These are phyloP conservation scores for Pseudoscleropodium purum DNA, from an alignment of 225 moss, liverwort and hornwort genomes.

Conservation along the genomic window DNA sequence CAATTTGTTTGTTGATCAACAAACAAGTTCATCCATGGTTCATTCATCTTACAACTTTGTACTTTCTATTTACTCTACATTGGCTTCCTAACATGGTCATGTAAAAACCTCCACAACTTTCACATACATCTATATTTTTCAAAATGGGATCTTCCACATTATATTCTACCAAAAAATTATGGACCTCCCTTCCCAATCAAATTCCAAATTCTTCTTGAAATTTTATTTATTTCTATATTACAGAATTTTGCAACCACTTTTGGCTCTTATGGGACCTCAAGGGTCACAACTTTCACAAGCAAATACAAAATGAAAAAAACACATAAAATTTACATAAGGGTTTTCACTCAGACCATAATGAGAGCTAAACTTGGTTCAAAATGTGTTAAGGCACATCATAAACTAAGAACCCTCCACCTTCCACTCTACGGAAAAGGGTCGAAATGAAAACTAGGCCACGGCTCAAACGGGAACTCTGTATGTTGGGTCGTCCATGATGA, in stretches of 20 bases:
- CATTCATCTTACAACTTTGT: neutral
- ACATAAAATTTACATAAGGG: neutral
- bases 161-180: neutral
- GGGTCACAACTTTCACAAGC: neutral
- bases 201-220: too few relatives aligned
- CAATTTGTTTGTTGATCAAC: neutral
- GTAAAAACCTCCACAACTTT: neutral
- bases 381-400: neutral
- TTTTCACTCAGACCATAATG: neutral
- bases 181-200: neutral
- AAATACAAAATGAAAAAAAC: neutral
- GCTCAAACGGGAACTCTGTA: conserved; percentile 39
- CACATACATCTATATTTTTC: neutral
- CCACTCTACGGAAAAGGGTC: neutral
- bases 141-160: neutral
- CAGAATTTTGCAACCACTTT: neutral
- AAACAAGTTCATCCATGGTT: too few relatives aligned
- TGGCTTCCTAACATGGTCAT: neutral
- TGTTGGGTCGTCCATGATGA: conserved; percentile 71
- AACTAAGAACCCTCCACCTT: neutral
- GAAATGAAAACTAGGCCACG: neutral
- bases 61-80: neutral
- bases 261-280: neutral
- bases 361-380: neutral
- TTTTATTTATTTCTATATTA: neutral